These are phyloP conservation scores for Podochytrium sp. DNA, from an alignment of 192 early-diverging fungal species.

Conservation along the genomic window DNA sequence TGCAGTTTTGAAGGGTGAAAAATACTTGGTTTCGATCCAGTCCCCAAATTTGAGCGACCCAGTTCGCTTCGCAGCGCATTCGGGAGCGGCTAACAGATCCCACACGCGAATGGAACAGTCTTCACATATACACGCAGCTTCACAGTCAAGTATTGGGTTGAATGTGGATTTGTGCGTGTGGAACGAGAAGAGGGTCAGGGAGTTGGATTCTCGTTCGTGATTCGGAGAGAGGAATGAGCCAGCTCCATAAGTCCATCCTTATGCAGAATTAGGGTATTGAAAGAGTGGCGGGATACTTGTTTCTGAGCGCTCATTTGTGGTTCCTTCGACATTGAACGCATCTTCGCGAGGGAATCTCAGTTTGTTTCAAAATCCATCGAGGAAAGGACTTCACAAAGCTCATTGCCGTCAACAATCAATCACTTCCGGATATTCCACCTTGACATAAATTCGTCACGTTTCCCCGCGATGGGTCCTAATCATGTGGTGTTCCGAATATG, in stretches of 20 bases:
- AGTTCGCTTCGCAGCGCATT: neutral
- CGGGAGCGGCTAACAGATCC: conserved; percentile 6
- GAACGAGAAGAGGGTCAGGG: neutral
- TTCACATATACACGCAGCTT: conserved; percentile 27
- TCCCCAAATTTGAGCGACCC: neutral
- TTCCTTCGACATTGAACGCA: neutral
- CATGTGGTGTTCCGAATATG: neutral
- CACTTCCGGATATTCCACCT: neutral
- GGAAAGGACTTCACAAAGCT: conserved; percentile 1
- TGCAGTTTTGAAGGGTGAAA: too few species aligned
- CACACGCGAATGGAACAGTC: conserved; percentile 8
- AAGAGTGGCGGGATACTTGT: neutral
- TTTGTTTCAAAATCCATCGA: neutral
- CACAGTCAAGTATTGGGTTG: conserved; percentile 11
- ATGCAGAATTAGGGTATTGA: conserved; percentile 26
- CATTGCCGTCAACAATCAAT: conserved; percentile 18
- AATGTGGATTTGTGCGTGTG: neutral
- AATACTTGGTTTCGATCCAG: neutral
- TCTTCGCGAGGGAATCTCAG: neutral
- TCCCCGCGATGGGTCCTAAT: conserved; percentile 9
- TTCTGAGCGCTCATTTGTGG: neutral
- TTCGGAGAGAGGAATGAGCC: neutral
- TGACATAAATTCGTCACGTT: conserved; percentile 1
- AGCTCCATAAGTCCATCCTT: conserved; percentile 7
- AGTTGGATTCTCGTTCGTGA: neutral